Evolutionary conservation across 805 yeast species (phyloP).

Genomic region (Ogataea nakhonphanomensis): DNA sequence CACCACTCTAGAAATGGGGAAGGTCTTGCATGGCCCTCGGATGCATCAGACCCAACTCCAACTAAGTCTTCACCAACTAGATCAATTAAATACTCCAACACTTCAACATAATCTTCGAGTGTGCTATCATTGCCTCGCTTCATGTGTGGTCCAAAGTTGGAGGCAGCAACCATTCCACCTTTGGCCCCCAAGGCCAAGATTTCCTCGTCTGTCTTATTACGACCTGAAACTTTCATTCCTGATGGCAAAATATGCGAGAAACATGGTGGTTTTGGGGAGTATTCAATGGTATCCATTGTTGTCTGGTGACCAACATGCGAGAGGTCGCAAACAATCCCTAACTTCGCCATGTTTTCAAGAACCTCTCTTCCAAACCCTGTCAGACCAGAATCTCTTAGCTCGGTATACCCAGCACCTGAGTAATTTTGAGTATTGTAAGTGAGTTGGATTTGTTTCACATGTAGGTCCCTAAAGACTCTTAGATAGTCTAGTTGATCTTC

Average conservation of each 20-base stretch:
- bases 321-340: constrained; percentile 49
- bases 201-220: constrained; percentile 22
- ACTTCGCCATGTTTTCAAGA: constrained; percentile 44
- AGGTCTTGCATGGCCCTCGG: constrained; percentile 26
- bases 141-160: constrained; percentile 23
- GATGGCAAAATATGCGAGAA: constrained; percentile 21
- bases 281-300: constrained; percentile 37
- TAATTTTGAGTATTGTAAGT: constrained; percentile 22
- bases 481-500: constrained; percentile 21
- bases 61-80: constrained; percentile 47
- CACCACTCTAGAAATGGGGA: constrained; percentile 23
- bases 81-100: constrained; percentile 38
- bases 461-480: constrained; percentile 18
- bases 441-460: constrained; percentile 19
- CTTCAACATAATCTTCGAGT: constrained; percentile 44
- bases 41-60: constrained; percentile 47
- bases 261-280: constrained; percentile 31
- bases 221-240: constrained; percentile 17
- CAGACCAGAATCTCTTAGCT: constrained; percentile 33
- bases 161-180: constrained; percentile 23
- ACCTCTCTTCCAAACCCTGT: constrained; percentile 39
- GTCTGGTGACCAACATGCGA: constrained; percentile 47
- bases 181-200: constrained; percentile 19
- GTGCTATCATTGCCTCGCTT: constrained; percentile 29
- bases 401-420: constrained; percentile 23